These are phyloP conservation scores for Euphorbia peplus DNA, from an alignment of 345 rosid genomes.

Conservation along the genomic window DNA sequence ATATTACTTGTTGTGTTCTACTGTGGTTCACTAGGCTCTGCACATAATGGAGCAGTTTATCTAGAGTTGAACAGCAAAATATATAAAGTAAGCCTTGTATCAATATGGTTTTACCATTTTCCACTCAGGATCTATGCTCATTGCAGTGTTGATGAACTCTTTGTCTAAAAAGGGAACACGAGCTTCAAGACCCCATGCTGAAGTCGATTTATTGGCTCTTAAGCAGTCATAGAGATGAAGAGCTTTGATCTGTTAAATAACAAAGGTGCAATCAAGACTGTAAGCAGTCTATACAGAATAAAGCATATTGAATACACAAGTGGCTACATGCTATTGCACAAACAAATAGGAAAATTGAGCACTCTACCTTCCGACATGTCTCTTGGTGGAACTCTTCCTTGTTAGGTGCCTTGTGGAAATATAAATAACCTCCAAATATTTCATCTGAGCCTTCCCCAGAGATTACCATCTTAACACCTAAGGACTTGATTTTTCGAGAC, in stretches of 20 bases:
- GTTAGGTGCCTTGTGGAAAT: constrained; percentile 86
- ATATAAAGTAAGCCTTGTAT: neutral
- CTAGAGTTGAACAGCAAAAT: neutral
- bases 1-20: neutral
- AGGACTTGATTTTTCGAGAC: constrained; percentile 84
- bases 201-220: constrained; percentile 83
- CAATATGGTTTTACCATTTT: constrained; percentile 55
- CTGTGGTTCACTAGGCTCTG: neutral
- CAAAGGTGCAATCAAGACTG: constrained; percentile 15
- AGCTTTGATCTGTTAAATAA: constrained; percentile 60
- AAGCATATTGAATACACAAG: constrained; percentile 8
- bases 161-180: constrained; percentile 86
- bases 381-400: constrained; percentile 75
- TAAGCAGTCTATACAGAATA: neutral
- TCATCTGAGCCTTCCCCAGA: constrained; percentile 94
- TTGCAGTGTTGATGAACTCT: constrained; percentile 59
- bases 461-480: constrained; percentile 86
- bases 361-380: constrained; percentile 72
- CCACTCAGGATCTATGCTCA: constrained; percentile 85
- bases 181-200: constrained; percentile 94
- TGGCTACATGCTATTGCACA: constrained; percentile 5
- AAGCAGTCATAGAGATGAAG: constrained; percentile 88
- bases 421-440: constrained; percentile 81
- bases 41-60: neutral
- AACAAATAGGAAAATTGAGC: neutral